Base-by-base conservation (phyloP, 2,329 filamentous ascomycete species). In the Trichoderma koningii region DNA sequence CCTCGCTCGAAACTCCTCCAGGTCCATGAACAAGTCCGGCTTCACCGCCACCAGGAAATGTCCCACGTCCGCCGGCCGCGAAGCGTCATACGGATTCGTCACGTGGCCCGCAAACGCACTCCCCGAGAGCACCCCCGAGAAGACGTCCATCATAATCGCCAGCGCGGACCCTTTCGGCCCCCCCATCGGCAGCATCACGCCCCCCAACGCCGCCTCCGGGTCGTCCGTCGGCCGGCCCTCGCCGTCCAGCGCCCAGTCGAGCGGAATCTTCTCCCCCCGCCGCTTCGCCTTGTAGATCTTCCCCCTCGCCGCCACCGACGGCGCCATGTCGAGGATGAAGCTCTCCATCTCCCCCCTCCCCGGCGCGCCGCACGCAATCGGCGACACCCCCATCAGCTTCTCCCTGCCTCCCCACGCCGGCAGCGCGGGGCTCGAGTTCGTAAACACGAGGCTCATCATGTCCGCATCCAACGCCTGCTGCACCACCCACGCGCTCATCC, bases 111-210 rank as follows among this genome's bases (percentile, higher is more conserved):
- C 92, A 76, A 92, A 95, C 0, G 90, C 90, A 38, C 87, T 89
- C 0, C 91, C 91, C 0, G 89, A 92, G 0, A 95, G 71, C 0
- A 91, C 88, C 0, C 91, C 91, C 0, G 90, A 93, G 73, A 95
- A 94, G 2, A 96, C 89, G 72, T 95, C 91, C 92, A 95, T 95
- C 89, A 93, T 94, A 63, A 95, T 85, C 0, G 89, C 80, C 47
- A 95, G 75, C 0, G 85, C 92, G 2, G 88, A 91, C 0, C 92
- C 92, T 75, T 95, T 95, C 0, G 91, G 90, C 0, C 92, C 91
- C 2, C 91, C 91, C 89, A 95, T 93, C 0, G 91, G 91, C 21
- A 94, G 77, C 91, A 95, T 94, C 3, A 93, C 89, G 1, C 91
- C 91, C 41, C 86, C 85, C 10, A 95, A 77, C 0, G 91, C 92